These are phyloP conservation scores for Neostapfia colusana DNA, from an alignment of 176 grass and related monocot genomes.

Conservation along the genomic window DNA sequence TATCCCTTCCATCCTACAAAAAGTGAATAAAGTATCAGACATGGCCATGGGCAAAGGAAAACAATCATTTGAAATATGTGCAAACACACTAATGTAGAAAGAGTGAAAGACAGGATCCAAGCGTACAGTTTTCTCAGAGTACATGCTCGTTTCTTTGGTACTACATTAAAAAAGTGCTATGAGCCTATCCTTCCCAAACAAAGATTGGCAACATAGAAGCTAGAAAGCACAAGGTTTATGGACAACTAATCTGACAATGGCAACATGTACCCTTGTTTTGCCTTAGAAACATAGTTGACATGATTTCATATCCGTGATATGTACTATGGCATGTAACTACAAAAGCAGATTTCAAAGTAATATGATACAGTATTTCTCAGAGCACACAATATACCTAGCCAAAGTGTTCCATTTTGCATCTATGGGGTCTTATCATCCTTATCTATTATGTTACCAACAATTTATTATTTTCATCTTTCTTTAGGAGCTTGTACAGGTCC, in stretches of 20 bases:
- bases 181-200: no score
- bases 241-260: no score
- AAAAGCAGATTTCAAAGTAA: background rate
- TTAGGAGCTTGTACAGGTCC: background rate
- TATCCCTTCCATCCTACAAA: background rate
- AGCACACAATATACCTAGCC: background rate
- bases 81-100: background rate
- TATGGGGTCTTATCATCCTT: background rate
- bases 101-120: no score
- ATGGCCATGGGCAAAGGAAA: background rate
- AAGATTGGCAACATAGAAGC: background rate
- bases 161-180: no score
- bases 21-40: no score
- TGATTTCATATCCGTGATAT: slow-evolving; percentile 5
- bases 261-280: no score
- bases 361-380: background rate
- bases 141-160: background rate
- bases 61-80: slow-evolving; percentile 6
- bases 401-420: background rate
- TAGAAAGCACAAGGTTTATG: background rate
- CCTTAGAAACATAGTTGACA: no score
- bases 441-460: background rate
- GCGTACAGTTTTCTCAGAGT: background rate
- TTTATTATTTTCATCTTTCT: background rate
- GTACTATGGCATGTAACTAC: background rate